phyloP scores from a whole-genome alignment of 1,139 yeast genomes.

The Cylindricascospora bacillispora region DNA sequence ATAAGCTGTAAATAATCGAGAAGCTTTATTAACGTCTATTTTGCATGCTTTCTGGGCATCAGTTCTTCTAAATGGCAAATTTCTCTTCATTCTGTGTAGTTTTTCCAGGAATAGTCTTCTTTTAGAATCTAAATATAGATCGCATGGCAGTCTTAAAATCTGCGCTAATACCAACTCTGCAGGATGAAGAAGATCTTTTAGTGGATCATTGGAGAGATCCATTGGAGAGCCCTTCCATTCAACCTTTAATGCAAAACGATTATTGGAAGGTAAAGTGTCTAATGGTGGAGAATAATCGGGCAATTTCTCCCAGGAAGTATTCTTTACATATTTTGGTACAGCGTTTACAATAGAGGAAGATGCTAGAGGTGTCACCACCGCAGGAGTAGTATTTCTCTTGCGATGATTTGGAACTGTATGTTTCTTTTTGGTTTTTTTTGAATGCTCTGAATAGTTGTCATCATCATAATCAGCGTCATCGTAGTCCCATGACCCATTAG shows the following conservation, averaged over 20 bases:
- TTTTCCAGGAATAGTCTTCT: conserved; percentile 81
- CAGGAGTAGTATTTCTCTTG: neutral
- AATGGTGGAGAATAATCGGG: conserved; percentile 68
- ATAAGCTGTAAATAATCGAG: conserved; percentile 82
- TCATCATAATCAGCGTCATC: too few species aligned
- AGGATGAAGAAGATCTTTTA: conserved; percentile 63
- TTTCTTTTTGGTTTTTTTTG: too few species aligned
- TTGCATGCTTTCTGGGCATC: conserved; percentile 97
- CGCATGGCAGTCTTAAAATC: conserved; percentile 73
- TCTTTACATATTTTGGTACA: conserved; percentile 17
- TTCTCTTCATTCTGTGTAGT: conserved; percentile 59
- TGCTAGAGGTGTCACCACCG: conserved; percentile 16
- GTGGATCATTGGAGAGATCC: conserved; percentile 77
- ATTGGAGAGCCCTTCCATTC: conserved; percentile 99
- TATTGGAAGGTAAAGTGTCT: conserved; percentile 52
- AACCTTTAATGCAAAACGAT: conserved; percentile 59
- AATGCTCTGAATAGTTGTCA: too few species aligned
- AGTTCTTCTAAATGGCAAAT: conserved; percentile 84
- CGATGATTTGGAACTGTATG: too few species aligned
- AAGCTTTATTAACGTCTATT: conserved; percentile 93
- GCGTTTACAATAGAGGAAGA: conserved; percentile 14
- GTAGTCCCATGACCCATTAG: too few species aligned
- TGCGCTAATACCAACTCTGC: conserved; percentile 83
- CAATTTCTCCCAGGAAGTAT: conserved; percentile 43
- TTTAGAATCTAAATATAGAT: conserved; percentile 82